Percentiles rank a stretch among this genome's conserved stretches.
phyloP scores from a whole-genome alignment of 202 grass and related monocot species.

The Digitaria exilis region DNA sequence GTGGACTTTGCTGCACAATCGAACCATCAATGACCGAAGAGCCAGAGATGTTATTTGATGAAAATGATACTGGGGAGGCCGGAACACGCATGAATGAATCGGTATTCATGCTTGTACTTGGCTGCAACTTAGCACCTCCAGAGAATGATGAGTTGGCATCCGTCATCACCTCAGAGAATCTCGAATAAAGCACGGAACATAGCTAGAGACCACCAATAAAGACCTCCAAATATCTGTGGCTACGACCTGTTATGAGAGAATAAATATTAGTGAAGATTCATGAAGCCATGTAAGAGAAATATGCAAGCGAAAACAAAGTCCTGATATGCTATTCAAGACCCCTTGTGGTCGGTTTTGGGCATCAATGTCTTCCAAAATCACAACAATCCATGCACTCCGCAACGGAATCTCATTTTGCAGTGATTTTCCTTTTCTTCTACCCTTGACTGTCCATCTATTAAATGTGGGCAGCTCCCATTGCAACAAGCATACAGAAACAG shows the following conservation, averaged over 20 bases:
- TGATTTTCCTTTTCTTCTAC: too few relatives aligned
- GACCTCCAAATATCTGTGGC: conserved; percentile 31
- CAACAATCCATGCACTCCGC: too few relatives aligned
- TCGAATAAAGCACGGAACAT: conserved; percentile 3
- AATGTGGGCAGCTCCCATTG: too few relatives aligned
- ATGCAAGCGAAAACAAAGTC: neutral
- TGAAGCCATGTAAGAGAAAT: conserved; percentile 13
- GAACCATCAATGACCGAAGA: conserved; percentile 93
- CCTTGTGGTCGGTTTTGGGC: too few relatives aligned
- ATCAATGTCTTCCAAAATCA: too few relatives aligned
- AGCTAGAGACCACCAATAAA: conserved; percentile 15
- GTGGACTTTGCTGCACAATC: conserved; percentile 73
- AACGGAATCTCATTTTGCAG: too few relatives aligned
- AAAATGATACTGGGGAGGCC: conserved; percentile 89
- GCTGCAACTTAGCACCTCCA: conserved; percentile 62
- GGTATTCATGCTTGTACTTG: conserved; percentile 69
- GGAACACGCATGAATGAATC: conserved; percentile 80
- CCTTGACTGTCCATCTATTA: too few relatives aligned
- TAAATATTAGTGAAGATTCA: conserved; percentile 8
- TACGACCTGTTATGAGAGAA: conserved; percentile 7
- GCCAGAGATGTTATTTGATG: conserved; percentile 90
- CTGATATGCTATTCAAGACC: too few relatives aligned
- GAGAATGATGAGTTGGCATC: conserved; percentile 74
- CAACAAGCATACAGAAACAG: too few relatives aligned
- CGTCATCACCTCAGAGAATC: conserved; percentile 43